Evolutionary conservation across 106 monocot genomes (phyloP).

Genomic region (Phalaenopsis aphrodite): DNA sequence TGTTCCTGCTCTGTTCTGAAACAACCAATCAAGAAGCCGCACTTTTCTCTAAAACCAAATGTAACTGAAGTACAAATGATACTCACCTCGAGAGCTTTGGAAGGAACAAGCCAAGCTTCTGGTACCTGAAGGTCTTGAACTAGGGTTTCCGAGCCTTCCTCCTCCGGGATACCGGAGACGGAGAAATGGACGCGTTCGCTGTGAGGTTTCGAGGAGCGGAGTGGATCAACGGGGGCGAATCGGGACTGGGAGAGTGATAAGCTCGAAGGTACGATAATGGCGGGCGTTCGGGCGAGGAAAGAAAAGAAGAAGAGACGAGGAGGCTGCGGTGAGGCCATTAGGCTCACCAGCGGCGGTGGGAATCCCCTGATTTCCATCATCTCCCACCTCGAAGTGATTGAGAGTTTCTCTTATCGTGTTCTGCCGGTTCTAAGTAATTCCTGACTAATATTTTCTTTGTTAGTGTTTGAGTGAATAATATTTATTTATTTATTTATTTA

Average conservation of each 20-base stretch:
- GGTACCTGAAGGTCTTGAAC: slow-evolving; percentile 3
- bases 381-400: too few species aligned
- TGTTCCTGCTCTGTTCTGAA: too few species aligned
- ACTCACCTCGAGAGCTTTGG: neutral
- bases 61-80: too few species aligned
- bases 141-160: neutral
- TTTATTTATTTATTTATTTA: too few species aligned
- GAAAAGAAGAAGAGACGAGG: neutral
- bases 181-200: neutral
- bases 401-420: too few species aligned
- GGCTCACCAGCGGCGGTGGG: neutral
- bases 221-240: neutral
- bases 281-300: neutral
- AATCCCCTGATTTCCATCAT: too few species aligned
- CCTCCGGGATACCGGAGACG: slow-evolving; percentile 2
- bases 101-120: slow-evolving; percentile 1
- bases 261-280: neutral
- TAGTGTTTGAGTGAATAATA: too few species aligned
- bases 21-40: too few species aligned
- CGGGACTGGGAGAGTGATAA: neutral
- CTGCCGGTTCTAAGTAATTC: too few species aligned
- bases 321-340: neutral
- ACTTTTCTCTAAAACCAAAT: too few species aligned
- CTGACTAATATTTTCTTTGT: too few species aligned
- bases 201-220: neutral